Base-by-base conservation (phyloP, 345 rosid species). In the Excoecaria agallocha region DNA sequence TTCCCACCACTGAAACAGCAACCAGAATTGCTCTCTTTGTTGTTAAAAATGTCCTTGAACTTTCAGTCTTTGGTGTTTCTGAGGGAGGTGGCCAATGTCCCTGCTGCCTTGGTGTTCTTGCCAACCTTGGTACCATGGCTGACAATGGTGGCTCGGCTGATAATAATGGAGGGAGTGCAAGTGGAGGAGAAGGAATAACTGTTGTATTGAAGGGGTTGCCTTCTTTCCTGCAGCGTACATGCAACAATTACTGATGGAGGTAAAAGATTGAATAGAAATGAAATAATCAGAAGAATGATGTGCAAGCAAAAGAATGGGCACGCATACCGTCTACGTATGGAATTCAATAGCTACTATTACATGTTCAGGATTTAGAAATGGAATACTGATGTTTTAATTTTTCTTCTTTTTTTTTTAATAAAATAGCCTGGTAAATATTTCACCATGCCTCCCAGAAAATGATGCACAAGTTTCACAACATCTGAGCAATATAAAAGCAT, bases 131-230 rank as follows among this genome's bases (percentile, higher is more conserved):
- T 39, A 83, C 85, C 61, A 73, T 68, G 19, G 77, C 82, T 72
- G 89, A 50, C 79, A 89, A 76, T 73, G 91, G 96, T 37, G 84
- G 85, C 62, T 72, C 68, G 5, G 83, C 72, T 59, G 76, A 73
- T 66, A 81, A 85, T 69, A 81, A 85, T 69, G 93, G 89, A 76
- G 90, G 81, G 15, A 80, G 77, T 8, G 87, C 82, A 19, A 77
- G 68, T 50, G 95, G 84, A n/a, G 97, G 92, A 24, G 93, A 83
- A 65, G 89, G 82, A 67, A 90, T 81, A 63, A 89, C 80, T 16
- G 94, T 83, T 64, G 98, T 91, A 75, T 93, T 90, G 78, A 95
- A 95, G 6, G 94, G 99, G 75, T 94, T 95, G 74, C 99, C 97
- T 73, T 86, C 98, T 86, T 79, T 95, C 74, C 99, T 93, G 97